Evolutionary conservation across 768 basidiomycete species (phyloP), one percentile per base, ranked within the genome.

Genomic region (Paxillus ammoniavirescens): DNA sequence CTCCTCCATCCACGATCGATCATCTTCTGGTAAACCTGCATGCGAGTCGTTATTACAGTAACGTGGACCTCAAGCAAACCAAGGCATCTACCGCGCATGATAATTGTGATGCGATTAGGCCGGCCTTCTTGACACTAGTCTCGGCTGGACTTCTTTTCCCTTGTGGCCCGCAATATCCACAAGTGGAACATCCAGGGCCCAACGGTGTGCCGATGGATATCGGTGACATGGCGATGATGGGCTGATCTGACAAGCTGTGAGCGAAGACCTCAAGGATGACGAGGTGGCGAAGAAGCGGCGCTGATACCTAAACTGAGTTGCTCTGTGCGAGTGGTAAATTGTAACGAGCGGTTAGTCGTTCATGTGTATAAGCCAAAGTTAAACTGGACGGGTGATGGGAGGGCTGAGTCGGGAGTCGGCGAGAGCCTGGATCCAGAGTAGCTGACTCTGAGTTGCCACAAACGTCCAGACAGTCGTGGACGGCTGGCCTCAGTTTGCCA

Each of bases 1-100:
- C 91, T 80, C 50, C 91, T 81, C 91, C 91, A 93, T 23, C 91
- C 90, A 17, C 85, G 78, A 70, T 92, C 85, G 58, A 92, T 85
- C 89, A 93, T 90, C 59, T 70, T 74, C 64, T 91, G 89, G 69
- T 93, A 93, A 17, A 77, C 78, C 90, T 92, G 62, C 35, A 37
- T 15, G 26, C 52, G 62, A 52, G 47, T 15, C 15, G 45, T 23
- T 28, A 21, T n/a, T 12, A 47, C 9, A 40, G 4, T 26, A 14
- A 45, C 10, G 14, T 15, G 17, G 40, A 30, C 42, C 8, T 8
- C 18, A 10, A 23, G 17, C 10, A 36, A 15, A 13, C 18, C 23
- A 38, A 33, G 42, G 26, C 10, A 47, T 61, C 53, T 62, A 86
- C 83, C 56, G 73, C 66, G 58, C 82, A 86, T 23, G 83, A 77